Percentiles rank a stretch among this genome's conserved stretches.
Evolutionary conservation across 352 stramenopile species (phyloP).

Genomic region (Globisporangium viniferum): DNA sequence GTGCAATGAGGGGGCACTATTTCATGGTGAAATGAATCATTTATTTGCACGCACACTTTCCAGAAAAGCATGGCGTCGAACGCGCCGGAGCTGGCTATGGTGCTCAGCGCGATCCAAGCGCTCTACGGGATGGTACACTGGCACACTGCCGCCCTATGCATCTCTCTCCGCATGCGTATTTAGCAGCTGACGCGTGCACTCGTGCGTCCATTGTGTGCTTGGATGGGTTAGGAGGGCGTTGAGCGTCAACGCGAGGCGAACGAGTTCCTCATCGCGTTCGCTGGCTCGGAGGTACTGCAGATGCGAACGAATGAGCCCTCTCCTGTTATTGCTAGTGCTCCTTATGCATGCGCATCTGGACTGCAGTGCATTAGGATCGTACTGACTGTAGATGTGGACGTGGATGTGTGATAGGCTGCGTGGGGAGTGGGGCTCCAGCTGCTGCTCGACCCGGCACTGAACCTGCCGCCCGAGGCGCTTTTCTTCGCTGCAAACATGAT

Average conservation of each 20-base stretch:
- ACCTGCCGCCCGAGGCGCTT: conserved; percentile 45
- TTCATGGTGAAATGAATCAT: background rate
- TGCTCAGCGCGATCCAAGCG: conserved; percentile 51
- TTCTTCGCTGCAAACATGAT: conserved; percentile 80
- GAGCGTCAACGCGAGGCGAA: conserved; percentile 66
- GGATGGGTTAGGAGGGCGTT: conserved; percentile 40
- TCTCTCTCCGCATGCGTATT: background rate
- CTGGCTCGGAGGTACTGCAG: conserved; percentile 32
- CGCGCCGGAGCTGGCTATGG: conserved; percentile 26
- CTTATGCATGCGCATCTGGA: background rate
- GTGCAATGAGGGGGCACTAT: background rate
- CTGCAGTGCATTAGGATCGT: background rate
- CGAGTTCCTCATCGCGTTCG: conserved; percentile 59
- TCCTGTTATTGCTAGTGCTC: background rate
- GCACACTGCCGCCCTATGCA: background rate
- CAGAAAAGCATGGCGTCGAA: conserved; percentile 4
- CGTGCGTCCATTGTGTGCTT: background rate
- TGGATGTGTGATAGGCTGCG: conserved; percentile 21
- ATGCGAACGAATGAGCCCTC: background rate
- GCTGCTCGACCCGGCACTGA: conserved; percentile 43
- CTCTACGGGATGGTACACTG: conserved; percentile 60
- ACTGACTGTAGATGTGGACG: background rate
- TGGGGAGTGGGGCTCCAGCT: conserved; percentile 53
- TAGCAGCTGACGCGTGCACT: background rate
- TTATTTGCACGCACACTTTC: background rate